phyloP scores from a whole-genome alignment of 1,284 basidiomycete species.

The Wallemia hederae region DNA sequence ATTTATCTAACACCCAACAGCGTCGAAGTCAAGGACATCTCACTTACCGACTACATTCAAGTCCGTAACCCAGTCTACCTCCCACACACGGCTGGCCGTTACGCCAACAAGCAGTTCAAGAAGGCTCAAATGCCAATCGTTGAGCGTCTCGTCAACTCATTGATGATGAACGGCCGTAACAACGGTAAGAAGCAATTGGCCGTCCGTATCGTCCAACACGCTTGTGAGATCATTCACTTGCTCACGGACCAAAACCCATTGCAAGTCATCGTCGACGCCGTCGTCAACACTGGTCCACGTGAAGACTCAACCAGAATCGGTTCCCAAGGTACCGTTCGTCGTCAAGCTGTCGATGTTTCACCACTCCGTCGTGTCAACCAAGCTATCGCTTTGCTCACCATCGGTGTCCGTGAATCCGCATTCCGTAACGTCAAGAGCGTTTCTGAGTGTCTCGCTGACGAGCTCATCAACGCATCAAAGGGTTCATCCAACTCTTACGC shows the following conservation, averaged over 20 bases:
- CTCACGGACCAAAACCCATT: constrained; percentile 99
- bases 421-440: constrained; percentile 99
- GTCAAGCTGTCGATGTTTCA: constrained; percentile 98
- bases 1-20: constrained; percentile 22
- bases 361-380: constrained; percentile 97
- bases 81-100: constrained; percentile 95
- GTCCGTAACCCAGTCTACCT: constrained; percentile 93
- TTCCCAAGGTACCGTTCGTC: constrained; percentile 96
- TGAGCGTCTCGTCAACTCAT: constrained; percentile 95
- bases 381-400: constrained; percentile 77
- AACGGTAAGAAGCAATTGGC: constrained; percentile 99
- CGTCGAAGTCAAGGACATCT: constrained; percentile 98
- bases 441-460: constrained; percentile 93
- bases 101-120: constrained; percentile 99
- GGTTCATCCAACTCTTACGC: constrained; percentile 99
- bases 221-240: constrained; percentile 99
- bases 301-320: constrained; percentile 99
- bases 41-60: constrained; percentile 95
- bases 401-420: constrained; percentile 91
- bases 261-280: constrained; percentile 89
- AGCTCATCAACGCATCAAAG: constrained; percentile 99
- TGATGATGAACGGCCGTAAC: constrained; percentile 99
- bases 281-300: constrained; percentile 97
- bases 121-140: constrained; percentile 99
- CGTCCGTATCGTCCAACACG: constrained; percentile 96